These are phyloP conservation scores for Thelephora ganbajun DNA, from an alignment of 768 basidiomycete species.

Conservation along the genomic window DNA sequence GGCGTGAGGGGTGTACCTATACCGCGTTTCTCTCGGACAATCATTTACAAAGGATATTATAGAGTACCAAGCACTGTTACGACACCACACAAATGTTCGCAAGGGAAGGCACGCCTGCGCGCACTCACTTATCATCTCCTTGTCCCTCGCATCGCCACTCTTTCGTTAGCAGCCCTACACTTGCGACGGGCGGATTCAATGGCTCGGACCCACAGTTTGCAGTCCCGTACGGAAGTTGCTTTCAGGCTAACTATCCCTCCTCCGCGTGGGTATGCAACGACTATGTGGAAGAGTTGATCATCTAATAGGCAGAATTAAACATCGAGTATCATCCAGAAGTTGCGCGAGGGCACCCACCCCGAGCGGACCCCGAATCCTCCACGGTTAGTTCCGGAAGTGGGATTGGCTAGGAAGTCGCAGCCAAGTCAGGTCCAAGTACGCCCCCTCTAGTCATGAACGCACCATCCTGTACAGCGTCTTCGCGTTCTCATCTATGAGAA, in stretches of 20 bases:
- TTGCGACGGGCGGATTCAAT: slow-evolving; percentile 28
- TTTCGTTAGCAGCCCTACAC: slow-evolving; percentile 32
- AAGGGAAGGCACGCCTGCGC: too few relatives aligned
- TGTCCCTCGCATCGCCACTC: slow-evolving; percentile 11
- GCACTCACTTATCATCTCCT: not conserved
- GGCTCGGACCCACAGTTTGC: slow-evolving; percentile 35
- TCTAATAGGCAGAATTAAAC: slow-evolving; percentile 26
- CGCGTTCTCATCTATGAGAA: slow-evolving; percentile 63
- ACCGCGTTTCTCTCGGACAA: too few relatives aligned
- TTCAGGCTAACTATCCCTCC: slow-evolving; percentile 55
- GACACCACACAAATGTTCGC: too few relatives aligned
- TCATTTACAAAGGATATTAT: too few relatives aligned
- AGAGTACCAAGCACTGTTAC: too few relatives aligned
- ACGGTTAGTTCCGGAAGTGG: slow-evolving; percentile 55
- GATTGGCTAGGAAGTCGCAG: slow-evolving; percentile 40
- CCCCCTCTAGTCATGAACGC: slow-evolving; percentile 12
- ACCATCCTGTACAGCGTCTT: slow-evolving; percentile 78
- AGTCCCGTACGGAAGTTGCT: slow-evolving; percentile 43
- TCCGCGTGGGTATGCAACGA: slow-evolving; percentile 56
- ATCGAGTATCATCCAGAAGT: not conserved
- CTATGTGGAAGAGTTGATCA: slow-evolving; percentile 52
- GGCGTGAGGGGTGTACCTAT: too few relatives aligned
- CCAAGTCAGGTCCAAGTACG: not conserved
- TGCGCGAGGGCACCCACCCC: slow-evolving; percentile 25
- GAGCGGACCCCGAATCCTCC: slow-evolving; percentile 32